Evolutionary conservation across 106 monocot species (phyloP).

Genomic region (Apostasia ramifera): DNA sequence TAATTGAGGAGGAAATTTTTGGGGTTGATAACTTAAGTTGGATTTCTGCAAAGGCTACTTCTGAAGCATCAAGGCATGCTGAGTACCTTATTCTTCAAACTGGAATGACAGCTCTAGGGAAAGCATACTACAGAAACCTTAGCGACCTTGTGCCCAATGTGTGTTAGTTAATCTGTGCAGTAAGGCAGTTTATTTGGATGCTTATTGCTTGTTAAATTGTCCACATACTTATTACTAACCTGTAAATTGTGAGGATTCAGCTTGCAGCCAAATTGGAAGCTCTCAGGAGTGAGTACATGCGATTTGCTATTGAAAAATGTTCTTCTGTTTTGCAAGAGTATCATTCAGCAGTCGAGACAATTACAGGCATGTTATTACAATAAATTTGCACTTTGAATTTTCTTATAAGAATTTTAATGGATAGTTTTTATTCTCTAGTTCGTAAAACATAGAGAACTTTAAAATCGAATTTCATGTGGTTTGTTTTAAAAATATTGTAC

Average conservation of each 20-base stretch:
- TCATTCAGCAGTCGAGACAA: constrained; percentile 75
- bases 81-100: constrained; percentile 73
- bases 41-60: constrained; percentile 83
- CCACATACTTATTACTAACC: background rate
- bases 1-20: constrained; percentile 89
- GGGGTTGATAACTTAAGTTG: constrained; percentile 79
- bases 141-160: constrained; percentile 83
- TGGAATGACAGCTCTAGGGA: constrained; percentile 89
- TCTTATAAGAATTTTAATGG: background rate
- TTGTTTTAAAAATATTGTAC: background rate
- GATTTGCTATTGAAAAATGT: constrained; percentile 75
- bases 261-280: constrained; percentile 76
- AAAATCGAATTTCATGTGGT: too few relatives aligned
- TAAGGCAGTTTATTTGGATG: background rate
- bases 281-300: constrained; percentile 73
- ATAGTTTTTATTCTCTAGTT: too few relatives aligned
- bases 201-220: background rate
- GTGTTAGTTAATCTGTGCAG: constrained; percentile 6
- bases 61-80: constrained; percentile 48
- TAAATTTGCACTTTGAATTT: background rate
- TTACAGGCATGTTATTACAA: constrained; percentile 34
- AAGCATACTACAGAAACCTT: constrained; percentile 61
- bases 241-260: constrained; percentile 25
- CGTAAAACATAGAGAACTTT: too few relatives aligned
- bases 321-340: constrained; percentile 58